Conservation (phyloP, 495 filamentous ascomycete species). For the Aspergillus asperescens region DNA sequence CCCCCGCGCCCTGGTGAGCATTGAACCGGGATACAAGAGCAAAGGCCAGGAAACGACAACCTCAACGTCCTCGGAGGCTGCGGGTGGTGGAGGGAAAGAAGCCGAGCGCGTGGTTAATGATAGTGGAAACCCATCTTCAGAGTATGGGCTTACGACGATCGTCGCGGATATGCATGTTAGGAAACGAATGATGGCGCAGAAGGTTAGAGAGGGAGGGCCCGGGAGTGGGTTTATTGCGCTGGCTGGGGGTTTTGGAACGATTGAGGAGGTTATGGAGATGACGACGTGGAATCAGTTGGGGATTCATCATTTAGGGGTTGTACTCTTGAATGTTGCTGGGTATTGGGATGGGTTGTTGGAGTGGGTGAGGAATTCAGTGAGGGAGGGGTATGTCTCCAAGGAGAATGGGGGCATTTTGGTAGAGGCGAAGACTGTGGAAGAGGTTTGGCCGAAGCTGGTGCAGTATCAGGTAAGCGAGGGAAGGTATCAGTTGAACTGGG, state of each 20-base stretch:
- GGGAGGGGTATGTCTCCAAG: constrained; percentile 66
- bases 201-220: constrained; percentile 72
- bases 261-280: constrained; percentile 96
- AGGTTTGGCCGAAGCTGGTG: constrained; percentile 62
- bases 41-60: constrained; percentile 18
- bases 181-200: constrained; percentile 85
- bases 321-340: constrained; percentile 78
- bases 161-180: constrained; percentile 94
- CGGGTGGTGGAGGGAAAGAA: constrained; percentile 28
- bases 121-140: constrained; percentile 29
- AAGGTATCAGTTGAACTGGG: constrained; percentile 78
- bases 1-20: constrained; percentile 74
- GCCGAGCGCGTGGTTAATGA: constrained; percentile 33
- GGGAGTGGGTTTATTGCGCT: constrained; percentile 88
- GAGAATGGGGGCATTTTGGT: constrained; percentile 69
- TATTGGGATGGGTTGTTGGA: constrained; percentile 82
- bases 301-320: constrained; percentile 77
- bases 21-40: constrained; percentile 59
- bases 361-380: constrained; percentile 77
- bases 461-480: constrained; percentile 71
- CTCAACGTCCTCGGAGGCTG: background rate
- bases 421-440: constrained; percentile 65
- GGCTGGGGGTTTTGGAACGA: constrained; percentile 85
- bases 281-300: constrained; percentile 97
- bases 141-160: constrained; percentile 79